Base-by-base conservation (phyloP, 2,329 filamentous ascomycete species). In the Talaromyces sp. region DNA sequence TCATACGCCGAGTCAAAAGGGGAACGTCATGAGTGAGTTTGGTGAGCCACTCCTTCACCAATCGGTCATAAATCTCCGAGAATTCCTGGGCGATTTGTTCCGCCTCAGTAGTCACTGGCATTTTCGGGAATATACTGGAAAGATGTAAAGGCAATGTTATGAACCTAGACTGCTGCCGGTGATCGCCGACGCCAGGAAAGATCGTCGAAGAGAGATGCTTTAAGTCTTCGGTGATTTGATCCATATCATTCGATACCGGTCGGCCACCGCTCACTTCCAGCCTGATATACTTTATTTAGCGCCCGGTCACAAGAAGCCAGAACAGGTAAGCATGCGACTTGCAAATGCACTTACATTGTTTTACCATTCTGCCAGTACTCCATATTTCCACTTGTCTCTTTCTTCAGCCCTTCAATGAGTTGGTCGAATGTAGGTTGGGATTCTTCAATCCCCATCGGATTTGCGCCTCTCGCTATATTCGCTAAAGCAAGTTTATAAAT, bases 41-140 rank as follows among this genome's bases (percentile, higher is more conserved):
- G 11, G 67, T 66, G 17, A 76, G 54, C 72, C 73, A 76, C 43
- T 71, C 60, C 37, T 65, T 64, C 16, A 74, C 63, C 47, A 75
- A 54, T 30, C 52, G 55, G 50, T 75, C 71, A 56, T 76, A 76
- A 3, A 67, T 60, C 33, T 57, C 49, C 16, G 67, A 40, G 33
- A 70, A 60, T 48, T 67, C 58, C 35, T 59, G 47, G 19, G 52
- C 48, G 10, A 53, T 49, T 22, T 37, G 44, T 16, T 47, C 24
- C 7, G 43, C 54, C 13, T 32, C 36, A 16, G 40, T 36, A 17
- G 24, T 49, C 29, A 32, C 35, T 20, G 54, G 56, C 14, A 56
- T 46, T 10, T 49, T 53, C 30, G 54, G 51, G n/a, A 59, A 55
- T 3, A 48, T 41, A 16, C 46, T 52, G 16, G 59, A 57, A 16